Evolutionary conservation across 73 alveolate species (phyloP), one percentile per base, ranked within the genome.

Genomic region (Uronychia setigera): DNA sequence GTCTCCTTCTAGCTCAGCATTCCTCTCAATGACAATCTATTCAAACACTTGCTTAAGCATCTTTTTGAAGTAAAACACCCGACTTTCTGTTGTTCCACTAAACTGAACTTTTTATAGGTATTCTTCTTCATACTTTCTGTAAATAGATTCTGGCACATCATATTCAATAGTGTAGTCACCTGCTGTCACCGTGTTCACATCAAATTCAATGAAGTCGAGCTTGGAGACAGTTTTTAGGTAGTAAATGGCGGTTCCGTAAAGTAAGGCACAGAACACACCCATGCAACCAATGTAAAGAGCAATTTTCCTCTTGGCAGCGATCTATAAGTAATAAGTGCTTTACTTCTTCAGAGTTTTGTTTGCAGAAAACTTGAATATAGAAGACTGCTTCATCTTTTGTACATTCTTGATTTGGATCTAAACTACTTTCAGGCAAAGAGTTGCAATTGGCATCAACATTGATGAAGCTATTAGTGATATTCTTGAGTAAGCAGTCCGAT

Each of bases 101-200:
- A 46, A 11, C n/a, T 46, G 67, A 46, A 5, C 67, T 46, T 19
- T 19, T 19, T 46, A 5, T 19, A 46, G 19, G 67, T 11, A 46
- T 46, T 46, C 67, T 19, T 46, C 19, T 19, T 46, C 67, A 46
- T 46, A 46, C 67, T 46, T 46, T 5, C 67, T 5, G 67, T 46
- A 46, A 11, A 46, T 5, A 19, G 67, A 46, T 19, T 82, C 82
- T 5, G 89, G 32, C 28, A 82, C 60, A 27, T 59, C 77, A 5
- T 35, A 27, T 58, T 82, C 89, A 59, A 59, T 58, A n/a, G 91
- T 35, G 82, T 77, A 85, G 60, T 85, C 91, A 1, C 86, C 91
- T 1, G 86, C 76, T 26, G 91, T 85, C 31, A 85, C 46, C 5
- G 91, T 85, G n/a, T 77, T 29, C 46, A 85, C 31, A 59, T 85